Evolutionary conservation across 192 early-diverging fungal species (phyloP).

Genomic region (Phycomyces blakesleeanus): DNA sequence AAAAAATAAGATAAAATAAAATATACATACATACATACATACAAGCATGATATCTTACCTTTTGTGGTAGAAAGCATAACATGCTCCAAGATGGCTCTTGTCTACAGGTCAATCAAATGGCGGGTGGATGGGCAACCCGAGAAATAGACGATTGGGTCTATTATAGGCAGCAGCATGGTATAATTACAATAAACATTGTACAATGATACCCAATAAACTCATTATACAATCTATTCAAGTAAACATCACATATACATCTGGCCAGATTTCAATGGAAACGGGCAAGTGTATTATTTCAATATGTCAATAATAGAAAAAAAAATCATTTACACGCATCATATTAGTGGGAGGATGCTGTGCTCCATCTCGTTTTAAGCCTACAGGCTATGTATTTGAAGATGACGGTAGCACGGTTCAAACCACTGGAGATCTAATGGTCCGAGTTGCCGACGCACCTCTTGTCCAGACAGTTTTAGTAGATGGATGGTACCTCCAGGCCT

Average conservation of each 20-base stretch:
- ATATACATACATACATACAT: no score
- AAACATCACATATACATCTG: constrained; percentile 14
- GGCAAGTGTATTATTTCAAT: constrained; percentile 7
- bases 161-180: constrained; percentile 29
- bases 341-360: constrained; percentile 36
- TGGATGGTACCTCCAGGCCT: constrained; percentile 29
- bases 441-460: constrained; percentile 22
- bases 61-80: constrained; percentile 21
- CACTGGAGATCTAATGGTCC: constrained; percentile 18
- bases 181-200: background rate
- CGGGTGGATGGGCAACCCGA: constrained; percentile 15
- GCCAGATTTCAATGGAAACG: constrained; percentile 15
- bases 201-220: background rate
- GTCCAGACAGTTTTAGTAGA: constrained; percentile 19
- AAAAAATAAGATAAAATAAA: background rate
- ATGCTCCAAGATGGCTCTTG: constrained; percentile 23
- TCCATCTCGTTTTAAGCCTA: constrained; percentile 24
- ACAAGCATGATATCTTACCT: background rate
- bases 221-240: background rate
- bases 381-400: constrained; percentile 20
- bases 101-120: constrained; percentile 9
- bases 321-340: background rate
- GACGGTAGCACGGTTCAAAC: constrained; percentile 14
- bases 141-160: constrained; percentile 29
- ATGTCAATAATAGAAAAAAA: background rate